A percentile compares a stretch with the other conserved stretches of the same genome.
Conservation (phyloP, 2,329 filamentous ascomycete species). For the Xylaria sp. region DNA sequence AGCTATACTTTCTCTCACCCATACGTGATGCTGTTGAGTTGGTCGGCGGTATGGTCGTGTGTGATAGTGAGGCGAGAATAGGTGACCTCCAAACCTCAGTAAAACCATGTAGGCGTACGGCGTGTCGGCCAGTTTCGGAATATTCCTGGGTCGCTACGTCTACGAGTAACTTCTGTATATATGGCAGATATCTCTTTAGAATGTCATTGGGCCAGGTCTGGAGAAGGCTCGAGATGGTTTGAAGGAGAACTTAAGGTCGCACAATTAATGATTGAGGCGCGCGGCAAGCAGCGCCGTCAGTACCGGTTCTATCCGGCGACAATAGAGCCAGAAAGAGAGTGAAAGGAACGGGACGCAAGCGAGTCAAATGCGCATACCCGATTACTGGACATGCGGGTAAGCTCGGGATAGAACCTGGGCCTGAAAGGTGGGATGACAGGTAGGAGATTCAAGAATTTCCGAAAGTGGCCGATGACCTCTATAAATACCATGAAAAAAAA, state of each 20-base stretch:
- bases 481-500: neutral
- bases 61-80: neutral
- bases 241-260: neutral
- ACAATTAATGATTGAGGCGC: neutral
- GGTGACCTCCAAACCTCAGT: neutral
- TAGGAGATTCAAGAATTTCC: neutral
- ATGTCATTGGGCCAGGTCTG: too few species aligned
- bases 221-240: neutral
- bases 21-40: neutral
- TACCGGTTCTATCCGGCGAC: neutral
- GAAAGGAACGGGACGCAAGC: neutral
- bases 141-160: neutral
- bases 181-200: too few species aligned
- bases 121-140: neutral
- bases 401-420: neutral
- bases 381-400: neutral
- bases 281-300: neutral
- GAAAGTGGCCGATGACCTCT: neutral
- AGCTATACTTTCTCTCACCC: neutral
- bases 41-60: neutral
- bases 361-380: neutral
- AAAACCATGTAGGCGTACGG: neutral
- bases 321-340: neutral
- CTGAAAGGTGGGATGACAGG: neutral
- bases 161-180: too few species aligned